Percentiles rank a stretch among this genome's conserved stretches.
Conservation (phyloP, 2,329 filamentous ascomycete species). For the Arthrobotrys megalospora region DNA sequence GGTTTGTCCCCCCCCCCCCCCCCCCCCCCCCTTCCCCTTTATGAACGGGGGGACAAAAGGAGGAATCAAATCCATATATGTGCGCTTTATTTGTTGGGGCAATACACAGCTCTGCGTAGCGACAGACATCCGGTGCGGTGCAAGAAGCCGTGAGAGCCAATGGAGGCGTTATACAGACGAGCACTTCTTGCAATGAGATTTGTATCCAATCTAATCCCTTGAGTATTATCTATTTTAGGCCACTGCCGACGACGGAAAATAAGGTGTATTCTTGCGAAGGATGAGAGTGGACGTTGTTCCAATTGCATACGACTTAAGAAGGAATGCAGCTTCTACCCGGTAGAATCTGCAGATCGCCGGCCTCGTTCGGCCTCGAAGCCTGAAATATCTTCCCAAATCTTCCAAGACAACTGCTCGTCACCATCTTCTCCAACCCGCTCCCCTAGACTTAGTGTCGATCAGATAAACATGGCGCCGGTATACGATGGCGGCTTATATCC, state of each 20-base stretch:
- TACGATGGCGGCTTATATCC: slow-evolving; percentile 62
- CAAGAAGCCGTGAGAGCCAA: too few species aligned
- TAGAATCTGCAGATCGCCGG: slow-evolving; percentile 72
- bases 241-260: slow-evolving; percentile 96
- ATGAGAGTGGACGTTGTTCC: slow-evolving; percentile 82
- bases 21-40: too few species aligned
- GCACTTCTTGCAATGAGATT: background rate
- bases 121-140: too few species aligned
- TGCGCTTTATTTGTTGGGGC: too few species aligned
- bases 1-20: too few species aligned
- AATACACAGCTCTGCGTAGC: too few species aligned
- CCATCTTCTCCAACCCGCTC: slow-evolving; percentile 63
- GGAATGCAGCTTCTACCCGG: slow-evolving; percentile 91
- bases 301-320: slow-evolving; percentile 96
- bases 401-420: slow-evolving; percentile 63
- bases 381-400: slow-evolving; percentile 62
- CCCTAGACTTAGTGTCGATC: slow-evolving; percentile 60
- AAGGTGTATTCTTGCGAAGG: slow-evolving; percentile 83
- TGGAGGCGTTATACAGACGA: too few species aligned
- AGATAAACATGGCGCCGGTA: slow-evolving; percentile 56
- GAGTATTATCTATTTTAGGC: slow-evolving; percentile 71
- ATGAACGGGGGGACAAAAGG: too few species aligned
- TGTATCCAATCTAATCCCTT: slow-evolving; percentile 44
- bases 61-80: too few species aligned
- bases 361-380: slow-evolving; percentile 64